phyloP scores from a whole-genome alignment of 106 monocot species.

The Platanthera zijinensis region DNA sequence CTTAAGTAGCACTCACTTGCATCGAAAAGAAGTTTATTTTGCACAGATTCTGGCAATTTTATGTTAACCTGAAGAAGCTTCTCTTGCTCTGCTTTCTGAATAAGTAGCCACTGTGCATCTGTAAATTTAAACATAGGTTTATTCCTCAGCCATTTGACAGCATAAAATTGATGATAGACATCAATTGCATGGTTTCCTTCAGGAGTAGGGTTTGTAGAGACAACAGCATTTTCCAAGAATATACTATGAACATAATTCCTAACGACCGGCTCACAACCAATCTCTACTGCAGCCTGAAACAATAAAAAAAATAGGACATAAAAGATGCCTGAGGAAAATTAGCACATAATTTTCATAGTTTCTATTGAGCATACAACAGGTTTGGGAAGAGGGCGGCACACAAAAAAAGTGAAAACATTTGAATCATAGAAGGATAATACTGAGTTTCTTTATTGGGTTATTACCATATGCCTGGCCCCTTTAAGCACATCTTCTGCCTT shows the following conservation, averaged over 20 bases:
- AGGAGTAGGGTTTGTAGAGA: slow-evolving; percentile 79
- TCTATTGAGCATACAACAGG: background rate
- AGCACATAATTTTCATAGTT: background rate
- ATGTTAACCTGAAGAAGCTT: slow-evolving; percentile 86
- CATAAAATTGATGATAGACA: slow-evolving; percentile 60
- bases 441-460: background rate
- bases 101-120: slow-evolving; percentile 82
- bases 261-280: slow-evolving; percentile 83
- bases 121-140: slow-evolving; percentile 73
- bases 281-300: slow-evolving; percentile 79
- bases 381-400: background rate
- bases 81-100: slow-evolving; percentile 97
- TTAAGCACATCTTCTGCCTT: slow-evolving; percentile 79
- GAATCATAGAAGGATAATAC: background rate
- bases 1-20: slow-evolving; percentile 75
- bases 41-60: slow-evolving; percentile 51
- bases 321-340: background rate
- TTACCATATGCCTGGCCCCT: slow-evolving; percentile 98
- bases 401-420: background rate
- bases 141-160: slow-evolving; percentile 71
- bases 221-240: slow-evolving; percentile 76
- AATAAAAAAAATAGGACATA: background rate
- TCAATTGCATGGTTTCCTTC: slow-evolving; percentile 82
- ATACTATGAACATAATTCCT: slow-evolving; percentile 64
- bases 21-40: slow-evolving; percentile 57